Base-by-base conservation (phyloP, 176 grass and related monocot species). In the Saccharum spontaneum region DNA sequence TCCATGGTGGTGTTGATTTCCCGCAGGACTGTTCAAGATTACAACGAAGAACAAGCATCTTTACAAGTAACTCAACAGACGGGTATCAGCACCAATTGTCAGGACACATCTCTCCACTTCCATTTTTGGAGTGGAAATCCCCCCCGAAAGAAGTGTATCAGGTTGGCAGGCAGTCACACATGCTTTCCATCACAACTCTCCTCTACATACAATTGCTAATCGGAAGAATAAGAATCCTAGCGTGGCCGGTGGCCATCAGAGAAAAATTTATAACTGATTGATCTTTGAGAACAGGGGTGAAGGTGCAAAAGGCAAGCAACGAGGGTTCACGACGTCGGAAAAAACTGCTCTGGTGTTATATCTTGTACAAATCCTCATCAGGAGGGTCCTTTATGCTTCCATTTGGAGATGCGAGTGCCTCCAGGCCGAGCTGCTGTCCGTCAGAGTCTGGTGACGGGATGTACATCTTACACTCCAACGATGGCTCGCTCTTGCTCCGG, bases 401-500 rank as follows among this genome's bases (percentile, higher is more conserved):
- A 59, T 92, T 66, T 80, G 73, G 60, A 17, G 73, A 73, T 33
- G 78, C 73, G 7, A 87, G 69, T 8, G 24, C 63, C 66, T 89
- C 87, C 82, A 85, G 62, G 26, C 78, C 80, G 3, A 52, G 83
- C 31, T 91, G 92, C 52, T 81, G 85, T 30, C 75, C 86, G 20
- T 94, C 83, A 0, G 92, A 92, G 62, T 94, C 94, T 0, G 97
- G 97, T 3, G 93, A 99, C n/a, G 90, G 90, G 64, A 92, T 91
- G 83, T 87, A 96, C 89, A 97, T 44, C 38, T 89, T 92, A 75
- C 89, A 91, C 71, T 97, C 97, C 62, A 83, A n/a, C 37, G 94
- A 78, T 12, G 94, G 92, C 72, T 96, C 97, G 3, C 97, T 99
- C 86, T 92, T 99, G 88, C 97, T 99, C 75, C 97, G 85, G 73